A percentile compares a stretch with the other conserved stretches of the same genome.
These are phyloP conservation scores for Saccharomycopsis fibuligera DNA, from an alignment of 805 yeast genomes.

Conservation along the genomic window DNA sequence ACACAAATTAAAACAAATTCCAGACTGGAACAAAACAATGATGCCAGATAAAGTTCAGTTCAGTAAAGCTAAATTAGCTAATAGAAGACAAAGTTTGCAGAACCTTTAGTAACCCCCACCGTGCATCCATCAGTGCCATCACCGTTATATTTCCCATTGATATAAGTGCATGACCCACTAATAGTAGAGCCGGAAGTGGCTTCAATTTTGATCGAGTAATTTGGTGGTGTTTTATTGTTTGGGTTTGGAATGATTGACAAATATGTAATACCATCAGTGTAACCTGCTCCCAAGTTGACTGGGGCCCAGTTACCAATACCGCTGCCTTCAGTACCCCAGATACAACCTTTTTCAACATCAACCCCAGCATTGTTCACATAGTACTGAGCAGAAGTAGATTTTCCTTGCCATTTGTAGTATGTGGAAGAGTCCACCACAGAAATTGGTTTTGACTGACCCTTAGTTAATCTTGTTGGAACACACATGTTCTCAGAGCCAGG, in stretches of 20 bases:
- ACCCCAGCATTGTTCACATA: constrained; percentile 97
- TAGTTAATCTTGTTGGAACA: constrained; percentile 75
- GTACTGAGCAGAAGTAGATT: constrained; percentile 87
- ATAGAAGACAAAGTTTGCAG: constrained; percentile 78
- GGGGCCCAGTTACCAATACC: constrained; percentile 98
- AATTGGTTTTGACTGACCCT: constrained; percentile 58
- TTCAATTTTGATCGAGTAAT: constrained; percentile 72
- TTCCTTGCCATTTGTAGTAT: constrained; percentile 80
- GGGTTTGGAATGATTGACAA: constrained; percentile 93
- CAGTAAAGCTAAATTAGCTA: no score
- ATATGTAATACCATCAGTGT: constrained; percentile 67
- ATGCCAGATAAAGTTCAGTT: no score
- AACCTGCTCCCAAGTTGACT: constrained; percentile 88
- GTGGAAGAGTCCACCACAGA: constrained; percentile 73
- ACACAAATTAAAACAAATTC: no score
- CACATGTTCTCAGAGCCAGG: constrained; percentile 99
- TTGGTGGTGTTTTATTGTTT: constrained; percentile 65
- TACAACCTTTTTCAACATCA: constrained; percentile 81
- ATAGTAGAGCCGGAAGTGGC: constrained; percentile 57
- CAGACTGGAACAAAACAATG: no score
- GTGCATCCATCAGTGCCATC: constrained; percentile 85
- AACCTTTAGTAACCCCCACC: constrained; percentile 78
- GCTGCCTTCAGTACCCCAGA: constrained; percentile 80
- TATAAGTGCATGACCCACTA: constrained; percentile 74
- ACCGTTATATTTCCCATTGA: constrained; percentile 68